Conservation (phyloP, 495 filamentous ascomycete species). For the Tuber umbilicatum region DNA sequence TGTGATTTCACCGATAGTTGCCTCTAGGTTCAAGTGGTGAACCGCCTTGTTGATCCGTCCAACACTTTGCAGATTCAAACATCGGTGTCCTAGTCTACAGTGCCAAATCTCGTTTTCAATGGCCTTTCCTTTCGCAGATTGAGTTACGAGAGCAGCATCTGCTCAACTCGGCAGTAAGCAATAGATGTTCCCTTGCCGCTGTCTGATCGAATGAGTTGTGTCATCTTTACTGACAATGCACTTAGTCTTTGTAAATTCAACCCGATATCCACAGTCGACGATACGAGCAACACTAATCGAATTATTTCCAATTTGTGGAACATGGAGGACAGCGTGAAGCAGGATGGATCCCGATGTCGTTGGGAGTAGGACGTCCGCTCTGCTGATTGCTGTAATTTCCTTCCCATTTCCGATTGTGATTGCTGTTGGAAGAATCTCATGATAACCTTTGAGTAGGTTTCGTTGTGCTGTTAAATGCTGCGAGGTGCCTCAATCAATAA, state of each 20-base stretch:
- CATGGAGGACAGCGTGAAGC: background rate
- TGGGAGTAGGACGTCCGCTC: too few species aligned
- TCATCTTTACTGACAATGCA: background rate
- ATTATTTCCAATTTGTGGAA: background rate
- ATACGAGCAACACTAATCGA: background rate
- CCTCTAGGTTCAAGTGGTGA: too few species aligned
- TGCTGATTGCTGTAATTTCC: background rate
- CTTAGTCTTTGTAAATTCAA: background rate
- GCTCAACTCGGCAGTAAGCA: too few species aligned
- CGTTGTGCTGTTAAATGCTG: background rate
- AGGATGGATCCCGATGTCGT: too few species aligned
- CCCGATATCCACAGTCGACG: background rate
- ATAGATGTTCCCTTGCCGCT: background rate
- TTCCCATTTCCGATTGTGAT: background rate
- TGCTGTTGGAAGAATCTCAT: background rate
- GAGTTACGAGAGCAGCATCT: too few species aligned
- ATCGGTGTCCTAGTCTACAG: too few species aligned
- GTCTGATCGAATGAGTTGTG: background rate
- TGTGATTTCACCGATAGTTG: too few species aligned
- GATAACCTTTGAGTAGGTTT: background rate
- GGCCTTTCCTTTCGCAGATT: too few species aligned
- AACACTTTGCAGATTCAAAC: too few species aligned
- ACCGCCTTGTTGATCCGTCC: too few species aligned
- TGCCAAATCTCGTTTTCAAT: too few species aligned
- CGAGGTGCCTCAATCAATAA: background rate